These are phyloP conservation scores for Xylariaceae sp. DNA, from an alignment of 2,329 filamentous ascomycete species.

Conservation along the genomic window DNA sequence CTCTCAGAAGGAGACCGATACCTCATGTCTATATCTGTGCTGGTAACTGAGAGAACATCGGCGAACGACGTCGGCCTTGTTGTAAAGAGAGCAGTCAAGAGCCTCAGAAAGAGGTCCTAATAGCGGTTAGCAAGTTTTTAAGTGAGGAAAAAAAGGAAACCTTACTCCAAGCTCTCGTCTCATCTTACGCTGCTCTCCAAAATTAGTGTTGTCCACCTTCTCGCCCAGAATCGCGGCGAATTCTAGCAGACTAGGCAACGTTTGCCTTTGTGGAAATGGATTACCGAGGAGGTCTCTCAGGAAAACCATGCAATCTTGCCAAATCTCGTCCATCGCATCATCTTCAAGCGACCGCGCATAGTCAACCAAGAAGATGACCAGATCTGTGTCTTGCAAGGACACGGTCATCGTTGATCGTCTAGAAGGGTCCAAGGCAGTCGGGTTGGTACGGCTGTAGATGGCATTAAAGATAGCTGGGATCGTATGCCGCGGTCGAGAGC, in stretches of 20 bases:
- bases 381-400: conserved; percentile 73
- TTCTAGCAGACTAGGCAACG: conserved; percentile 77
- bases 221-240: conserved; percentile 87
- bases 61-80: conserved; percentile 73
- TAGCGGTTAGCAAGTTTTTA: conserved; percentile 28
- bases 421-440: conserved; percentile 68
- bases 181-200: conserved; percentile 91
- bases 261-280: conserved; percentile 90
- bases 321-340: conserved; percentile 97
- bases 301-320: conserved; percentile 90
- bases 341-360: conserved; percentile 90
- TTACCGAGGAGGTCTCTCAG: conserved; percentile 85
- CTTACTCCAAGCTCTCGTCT: conserved; percentile 79
- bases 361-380: conserved; percentile 84
- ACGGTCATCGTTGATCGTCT: conserved; percentile 87
- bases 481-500: conserved; percentile 83
- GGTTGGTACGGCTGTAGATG: conserved; percentile 91
- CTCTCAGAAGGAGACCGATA: conserved; percentile 42
- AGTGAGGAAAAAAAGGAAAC: conserved; percentile 41
- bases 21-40: conserved; percentile 38
- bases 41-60: conserved; percentile 44
- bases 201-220: conserved; percentile 97
- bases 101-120: conserved; percentile 80
- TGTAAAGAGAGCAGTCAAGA: conserved; percentile 91
- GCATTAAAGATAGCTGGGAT: conserved; percentile 94